Conservation (phyloP, 176 grass and related monocot genomes). For the sorghum (Sorghum bicolor) region Sorghum_bicolor_NCBIv3 NC_012870.2:80874001-80874500, state of each 20-base stretch:
- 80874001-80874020: conserved; percentile 18
- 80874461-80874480: not conserved
- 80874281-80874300: conserved; percentile 83
- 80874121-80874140: not conserved
- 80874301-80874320: conserved; percentile 72
- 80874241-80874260: conserved; percentile 29
- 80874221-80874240: conserved; percentile 71
- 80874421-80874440: not conserved
- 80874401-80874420: not conserved
- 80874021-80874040: not conserved
- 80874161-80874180: not conserved
- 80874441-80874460: not conserved
- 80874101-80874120: not conserved
- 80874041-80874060: not conserved
- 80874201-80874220: conserved; percentile 83
- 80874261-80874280: conserved; percentile 66
- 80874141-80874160: not conserved
- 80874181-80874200: conserved; percentile 15
- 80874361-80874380: not conserved
- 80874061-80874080: not conserved
- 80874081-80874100: not conserved
- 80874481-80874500: not conserved
- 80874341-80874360: conserved; percentile 72
- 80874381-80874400: not conserved
- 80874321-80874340: conserved; percentile 68